Evolutionary conservation across 108 stramenopile species (phyloP), one percentile per base, ranked within the genome.

Genomic region (Nannochloropsis granulata): DNA sequence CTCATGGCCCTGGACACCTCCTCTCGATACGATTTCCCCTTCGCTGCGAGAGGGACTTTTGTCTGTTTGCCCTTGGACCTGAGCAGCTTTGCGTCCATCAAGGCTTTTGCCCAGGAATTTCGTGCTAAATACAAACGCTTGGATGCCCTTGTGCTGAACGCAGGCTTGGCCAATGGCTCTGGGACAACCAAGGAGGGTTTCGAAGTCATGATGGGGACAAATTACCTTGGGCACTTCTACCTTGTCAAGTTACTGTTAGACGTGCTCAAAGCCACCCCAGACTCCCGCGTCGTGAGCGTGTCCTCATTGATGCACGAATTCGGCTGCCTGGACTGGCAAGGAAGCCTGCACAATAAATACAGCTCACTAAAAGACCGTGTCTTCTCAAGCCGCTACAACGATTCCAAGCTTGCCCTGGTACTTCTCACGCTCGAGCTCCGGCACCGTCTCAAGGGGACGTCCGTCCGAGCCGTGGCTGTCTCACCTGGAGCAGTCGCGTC

Each of bases 221-320:
- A 97, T 92, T 96, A 97, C 88, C 90, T 97, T 80, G 96, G 97
- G 43, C 97, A 97, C 87, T 97, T 97, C 88, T 86, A 96, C 82
- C 88, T 97, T 78, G 92, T 91, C 12, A 93, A 96, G 84, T 90
- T 96, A 84, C 88, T 97, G 81, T 83, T 97, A 34, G 93, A 95
- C 83, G 96, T 96, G 43, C 43, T 87, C 25, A 84, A 87, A 83
- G 45, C 80, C 43, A 88, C 84, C 25, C 84, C 84, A n/a, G 79
- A 21, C 12, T 80, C 88, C 26, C 84, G 88, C 82, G 80, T 44
- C 45, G 86, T 24, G 14, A 84, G 83, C 71, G 84, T 88, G 26
- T 81, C 84, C 44, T 85, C 84, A 0, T 56, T 88, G 24, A 82
- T 80, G 84, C 88, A 88, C 23, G 84, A 85, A 25, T 24, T 2